Base-by-base conservation (phyloP, 495 filamentous ascomycete genomes). In the Evansstolkia leycettana region DNA sequence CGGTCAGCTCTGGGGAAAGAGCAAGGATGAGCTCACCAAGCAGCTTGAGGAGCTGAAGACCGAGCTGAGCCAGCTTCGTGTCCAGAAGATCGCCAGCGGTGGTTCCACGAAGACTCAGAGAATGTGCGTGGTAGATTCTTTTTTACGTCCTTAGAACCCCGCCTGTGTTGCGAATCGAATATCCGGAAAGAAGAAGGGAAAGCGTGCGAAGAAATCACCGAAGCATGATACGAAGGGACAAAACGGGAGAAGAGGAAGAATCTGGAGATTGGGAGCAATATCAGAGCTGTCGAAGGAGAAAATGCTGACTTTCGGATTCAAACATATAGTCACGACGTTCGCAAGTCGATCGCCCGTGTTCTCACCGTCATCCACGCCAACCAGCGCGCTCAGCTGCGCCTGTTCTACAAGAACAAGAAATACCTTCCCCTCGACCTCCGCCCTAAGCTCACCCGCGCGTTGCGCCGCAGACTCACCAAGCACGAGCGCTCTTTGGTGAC, bases 381-480 rank as follows among this genome's bases (percentile, higher is more conserved):
- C 75, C 92, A 96, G 74, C 79, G 90, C 56, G 72, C 85, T 37
- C 90, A 96, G 69, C 83, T 99, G 52, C 89, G 90, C 56, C 69
- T 99, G 47, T 96, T 95, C 80, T 99, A 99, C 77, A 90, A 93
- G 76, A 78, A 76, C 76, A 96, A 95, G 82, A 96, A 95, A 73
- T 95, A 94, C 75, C 69, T 86, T 27, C 88, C 86, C 38, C 84
- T 96, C 52, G 90, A 96, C 64, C 85, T 98, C 69, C 82, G 90
- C 60, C 72, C 85, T 57, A 94, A 96, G 81, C 75, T 83, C 70
- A 99, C 90, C 56, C 85, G 92, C 46, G 90, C 85, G 51, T 85
- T 95, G 67, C 83, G 90, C 49, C 80, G 90, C 65, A 72, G 83
- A 48, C 75, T 99, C 61, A 88, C 80, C 55, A 80, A 81, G 68